These are phyloP conservation scores for Penicillium corylophilum DNA, from an alignment of 2,329 filamentous ascomycete species.

Conservation along the genomic window DNA sequence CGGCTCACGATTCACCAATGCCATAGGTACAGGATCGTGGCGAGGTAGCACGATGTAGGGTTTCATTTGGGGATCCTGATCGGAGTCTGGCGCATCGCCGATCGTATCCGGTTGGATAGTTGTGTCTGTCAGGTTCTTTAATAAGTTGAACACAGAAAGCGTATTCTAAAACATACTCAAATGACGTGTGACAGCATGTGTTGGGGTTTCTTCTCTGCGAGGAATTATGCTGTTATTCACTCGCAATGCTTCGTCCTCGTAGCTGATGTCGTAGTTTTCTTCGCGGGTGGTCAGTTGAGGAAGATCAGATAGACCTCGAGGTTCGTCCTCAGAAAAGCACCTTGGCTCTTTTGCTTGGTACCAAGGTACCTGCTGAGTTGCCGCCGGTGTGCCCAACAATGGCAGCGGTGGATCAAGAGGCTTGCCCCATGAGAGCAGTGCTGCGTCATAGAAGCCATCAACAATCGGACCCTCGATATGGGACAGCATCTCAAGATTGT, in stretches of 20 bases:
- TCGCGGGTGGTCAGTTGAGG: slow-evolving; percentile 40
- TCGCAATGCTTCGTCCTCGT: slow-evolving; percentile 61
- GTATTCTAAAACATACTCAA: slow-evolving; percentile 48
- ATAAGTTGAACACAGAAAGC: not conserved
- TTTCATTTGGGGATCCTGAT: slow-evolving; percentile 58
- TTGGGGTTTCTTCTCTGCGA: slow-evolving; percentile 51
- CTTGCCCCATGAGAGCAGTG: slow-evolving; percentile 70
- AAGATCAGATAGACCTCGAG: slow-evolving; percentile 5
- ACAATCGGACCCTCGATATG: slow-evolving; percentile 75
- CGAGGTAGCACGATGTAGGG: slow-evolving; percentile 61
- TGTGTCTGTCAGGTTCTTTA: slow-evolving; percentile 42
- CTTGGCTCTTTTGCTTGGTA: slow-evolving; percentile 11
- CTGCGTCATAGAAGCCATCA: slow-evolving; percentile 72
- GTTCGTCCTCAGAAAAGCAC: slow-evolving; percentile 55
- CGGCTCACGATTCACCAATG: slow-evolving; percentile 67
- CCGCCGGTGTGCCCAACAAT: slow-evolving; percentile 52
- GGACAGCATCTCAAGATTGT: slow-evolving; percentile 78
- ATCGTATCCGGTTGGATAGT: slow-evolving; percentile 53
- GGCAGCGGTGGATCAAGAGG: slow-evolving; percentile 61
- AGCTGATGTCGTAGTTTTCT: slow-evolving; percentile 63
- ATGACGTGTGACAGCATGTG: slow-evolving; percentile 62
- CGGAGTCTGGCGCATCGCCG: slow-evolving; percentile 55
- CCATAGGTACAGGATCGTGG: slow-evolving; percentile 65
- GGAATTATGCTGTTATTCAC: slow-evolving; percentile 59
- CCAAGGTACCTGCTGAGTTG: slow-evolving; percentile 24